These are phyloP conservation scores for Cubamyces lactineus DNA, from an alignment of 768 basidiomycete species.

Conservation along the genomic window DNA sequence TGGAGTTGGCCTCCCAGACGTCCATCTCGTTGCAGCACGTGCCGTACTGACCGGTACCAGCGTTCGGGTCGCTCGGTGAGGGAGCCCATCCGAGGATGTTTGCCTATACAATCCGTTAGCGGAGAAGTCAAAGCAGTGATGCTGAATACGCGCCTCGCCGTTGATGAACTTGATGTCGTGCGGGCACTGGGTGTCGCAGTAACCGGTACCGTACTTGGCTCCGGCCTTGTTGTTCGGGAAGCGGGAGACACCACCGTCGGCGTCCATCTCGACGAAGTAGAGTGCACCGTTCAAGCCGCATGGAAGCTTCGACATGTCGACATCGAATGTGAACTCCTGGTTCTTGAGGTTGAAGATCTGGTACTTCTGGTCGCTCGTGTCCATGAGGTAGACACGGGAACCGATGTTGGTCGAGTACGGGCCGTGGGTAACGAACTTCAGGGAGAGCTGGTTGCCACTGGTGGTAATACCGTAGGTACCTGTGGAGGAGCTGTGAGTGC, in stretches of 20 bases:
- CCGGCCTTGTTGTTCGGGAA: constrained; percentile 57
- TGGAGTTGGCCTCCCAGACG: constrained; percentile 58
- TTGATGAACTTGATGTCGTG: constrained; percentile 57
- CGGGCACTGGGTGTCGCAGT: constrained; percentile 61
- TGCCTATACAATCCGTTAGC: constrained; percentile 37
- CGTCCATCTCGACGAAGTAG: constrained; percentile 61
- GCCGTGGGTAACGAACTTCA: constrained; percentile 50
- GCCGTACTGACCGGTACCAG: constrained; percentile 48
- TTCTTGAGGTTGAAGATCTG: constrained; percentile 51
- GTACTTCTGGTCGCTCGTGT: constrained; percentile 42
- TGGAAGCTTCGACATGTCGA: constrained; percentile 55
- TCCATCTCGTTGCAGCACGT: constrained; percentile 62
- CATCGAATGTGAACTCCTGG: constrained; percentile 59
- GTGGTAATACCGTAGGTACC: constrained; percentile 58
- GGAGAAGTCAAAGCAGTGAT: background rate
- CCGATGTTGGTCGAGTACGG: constrained; percentile 28
- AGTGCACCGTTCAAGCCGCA: constrained; percentile 62
- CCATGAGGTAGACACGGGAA: constrained; percentile 50
- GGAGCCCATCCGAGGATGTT: constrained; percentile 48
- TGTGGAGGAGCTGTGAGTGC: background rate
- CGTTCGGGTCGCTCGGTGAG: constrained; percentile 43
- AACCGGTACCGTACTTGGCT: constrained; percentile 61
- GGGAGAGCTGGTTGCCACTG: constrained; percentile 47
- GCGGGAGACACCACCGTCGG: constrained; percentile 50
- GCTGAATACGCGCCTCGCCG: constrained; percentile 42